These are phyloP conservation scores for Aspergillus ochraceoroseus DNA, from an alignment of 2,329 filamentous ascomycete genomes.

Conservation along the genomic window DNA sequence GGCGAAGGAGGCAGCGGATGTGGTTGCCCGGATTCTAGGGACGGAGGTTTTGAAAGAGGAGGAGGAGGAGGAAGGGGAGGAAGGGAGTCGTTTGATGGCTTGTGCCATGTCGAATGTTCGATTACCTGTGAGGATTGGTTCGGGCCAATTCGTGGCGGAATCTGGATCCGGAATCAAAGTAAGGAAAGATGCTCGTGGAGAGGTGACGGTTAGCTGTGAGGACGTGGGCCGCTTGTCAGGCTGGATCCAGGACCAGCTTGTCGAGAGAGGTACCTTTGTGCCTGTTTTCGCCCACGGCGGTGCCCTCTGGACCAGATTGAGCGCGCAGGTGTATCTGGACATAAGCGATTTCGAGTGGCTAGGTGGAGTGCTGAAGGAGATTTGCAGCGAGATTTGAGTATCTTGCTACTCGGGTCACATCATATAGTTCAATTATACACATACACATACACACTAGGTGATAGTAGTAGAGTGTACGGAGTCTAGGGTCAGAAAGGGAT, in stretches of 20 bases:
- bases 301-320: slow-evolving; percentile 66
- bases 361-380: slow-evolving; percentile 53
- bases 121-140: slow-evolving; percentile 56
- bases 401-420: slow-evolving; percentile 8
- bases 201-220: slow-evolving; percentile 37
- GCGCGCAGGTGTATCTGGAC: slow-evolving; percentile 80
- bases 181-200: too few relatives aligned
- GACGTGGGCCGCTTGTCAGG: slow-evolving; percentile 43
- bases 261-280: slow-evolving; percentile 65
- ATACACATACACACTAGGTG: too few relatives aligned
- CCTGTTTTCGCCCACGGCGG: slow-evolving; percentile 58
- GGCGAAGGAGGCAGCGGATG: slow-evolving; percentile 58
- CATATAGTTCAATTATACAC: too few relatives aligned
- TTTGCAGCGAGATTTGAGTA: slow-evolving; percentile 53
- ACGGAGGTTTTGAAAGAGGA: slow-evolving; percentile 63
- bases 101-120: slow-evolving; percentile 70
- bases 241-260: slow-evolving; percentile 56
- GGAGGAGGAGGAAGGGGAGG: slow-evolving; percentile 33
- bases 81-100: slow-evolving; percentile 66
- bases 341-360: slow-evolving; percentile 70
- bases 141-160: too few relatives aligned
- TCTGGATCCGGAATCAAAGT: too few relatives aligned
- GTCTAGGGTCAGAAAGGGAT: not conserved
- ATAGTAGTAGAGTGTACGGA: too few relatives aligned
- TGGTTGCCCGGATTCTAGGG: slow-evolving; percentile 58